Base-by-base conservation (phyloP, 2,329 filamentous ascomycete species). In the Cordyceps sp. region DNA sequence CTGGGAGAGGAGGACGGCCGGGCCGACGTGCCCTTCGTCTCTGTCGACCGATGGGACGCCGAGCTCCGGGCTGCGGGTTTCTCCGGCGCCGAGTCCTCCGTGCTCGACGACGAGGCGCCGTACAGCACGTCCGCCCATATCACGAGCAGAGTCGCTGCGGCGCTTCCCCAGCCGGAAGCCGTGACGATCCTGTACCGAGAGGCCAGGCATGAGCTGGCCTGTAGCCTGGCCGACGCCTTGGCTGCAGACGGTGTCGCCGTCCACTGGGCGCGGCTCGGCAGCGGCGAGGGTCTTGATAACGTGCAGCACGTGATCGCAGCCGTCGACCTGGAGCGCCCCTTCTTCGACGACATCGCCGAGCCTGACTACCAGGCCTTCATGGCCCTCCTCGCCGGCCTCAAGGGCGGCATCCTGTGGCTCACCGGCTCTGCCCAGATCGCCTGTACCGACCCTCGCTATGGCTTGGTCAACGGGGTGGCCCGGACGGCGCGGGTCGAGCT, bases 1-100 rank as follows among this genome's bases (percentile, higher is more conserved):
- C 39, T 50, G 2, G 49, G 50, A 5, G 37, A 31, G 9, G 36
- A 38, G 1, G 46, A 53, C 12, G 37, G 35, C 2, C 43, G 50
- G 3, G 8, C 32, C 1, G 35, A 39, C 4, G 43, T 44, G 30
- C 50, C 50, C 4, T 47, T 42, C n/a, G 30, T 50, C 3, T 10
- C 10, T 2, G 18, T 19, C 2, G 29, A 30, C 4, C 21, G 37
- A 8, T 55, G 49, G 52, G 37, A 49, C 4, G 10, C 15, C 1
- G 42, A 49, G 13, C 37, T 55, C 5, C 43, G 40, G 9, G 29
- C 27, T 0, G 40, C 45, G 6, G 47, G 49, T 0, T 54, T 44
- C 19, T 45, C n/a, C 38, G 46, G 30, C 32, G 35, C 28, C 9
- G 30, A 29, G 16, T n/a, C 30, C 18, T 24, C 18, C 15, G 21